These are phyloP conservation scores for Lipomyces oligophaga DNA, from an alignment of 805 yeast species.

Conservation along the genomic window DNA sequence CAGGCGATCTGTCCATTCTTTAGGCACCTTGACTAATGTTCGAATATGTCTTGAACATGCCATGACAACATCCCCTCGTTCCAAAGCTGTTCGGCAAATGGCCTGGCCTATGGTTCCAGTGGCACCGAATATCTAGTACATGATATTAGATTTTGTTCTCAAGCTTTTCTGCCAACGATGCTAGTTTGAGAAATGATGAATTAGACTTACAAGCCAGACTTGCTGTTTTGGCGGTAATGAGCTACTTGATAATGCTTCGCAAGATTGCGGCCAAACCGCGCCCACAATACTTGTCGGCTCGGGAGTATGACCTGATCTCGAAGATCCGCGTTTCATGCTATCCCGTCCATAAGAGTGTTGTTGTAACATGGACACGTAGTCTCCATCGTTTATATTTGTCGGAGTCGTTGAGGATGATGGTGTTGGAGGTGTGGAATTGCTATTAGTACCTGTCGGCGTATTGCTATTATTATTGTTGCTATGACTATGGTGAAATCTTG, in stretches of 20 bases:
- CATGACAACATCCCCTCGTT: constrained; percentile 31
- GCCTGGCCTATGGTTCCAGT: constrained; percentile 32
- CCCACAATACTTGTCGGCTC: constrained; percentile 12
- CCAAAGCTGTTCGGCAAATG: constrained; percentile 28
- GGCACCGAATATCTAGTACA: constrained; percentile 30
- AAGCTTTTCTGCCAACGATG: no score
- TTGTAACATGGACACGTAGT: no score
- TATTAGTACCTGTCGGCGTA: no score
- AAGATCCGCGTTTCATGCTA: background rate
- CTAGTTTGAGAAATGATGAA: background rate
- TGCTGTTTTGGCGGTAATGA: constrained; percentile 12
- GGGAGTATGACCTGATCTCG: constrained; percentile 4
- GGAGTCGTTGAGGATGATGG: no score
- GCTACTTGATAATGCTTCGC: constrained; percentile 13
- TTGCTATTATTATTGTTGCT: no score
- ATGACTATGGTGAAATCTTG: no score
- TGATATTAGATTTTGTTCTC: no score
- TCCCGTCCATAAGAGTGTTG: no score
- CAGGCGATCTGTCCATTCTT: constrained; percentile 25
- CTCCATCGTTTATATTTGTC: no score
- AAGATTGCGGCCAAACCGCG: constrained; percentile 18
- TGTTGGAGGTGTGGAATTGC: no score
- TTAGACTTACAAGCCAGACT: constrained; percentile 25
- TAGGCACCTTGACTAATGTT: constrained; percentile 13
- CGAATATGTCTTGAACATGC: constrained; percentile 25